These are phyloP conservation scores for Termitomyces sp. DNA, from an alignment of 768 basidiomycete species.

Conservation along the genomic window DNA sequence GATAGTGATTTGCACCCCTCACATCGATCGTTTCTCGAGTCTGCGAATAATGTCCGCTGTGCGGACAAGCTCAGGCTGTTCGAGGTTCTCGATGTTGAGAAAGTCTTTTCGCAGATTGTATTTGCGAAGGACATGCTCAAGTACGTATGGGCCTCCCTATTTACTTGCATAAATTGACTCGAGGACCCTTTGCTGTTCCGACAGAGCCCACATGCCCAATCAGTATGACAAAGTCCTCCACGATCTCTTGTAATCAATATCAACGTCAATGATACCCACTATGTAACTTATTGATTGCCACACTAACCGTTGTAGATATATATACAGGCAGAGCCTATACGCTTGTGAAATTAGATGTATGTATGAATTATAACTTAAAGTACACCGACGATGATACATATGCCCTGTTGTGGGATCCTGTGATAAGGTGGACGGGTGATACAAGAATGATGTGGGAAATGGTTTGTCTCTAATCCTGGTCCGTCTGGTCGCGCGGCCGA, in stretches of 20 bases:
- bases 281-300: conserved; percentile 3
- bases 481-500: conserved; percentile 79
- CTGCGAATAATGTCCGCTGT: conserved; percentile 20
- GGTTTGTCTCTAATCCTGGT: conserved; percentile 49
- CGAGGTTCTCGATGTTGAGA: conserved; percentile 74
- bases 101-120: conserved; percentile 77
- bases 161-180: no score
- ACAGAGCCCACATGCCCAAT: conserved; percentile 74
- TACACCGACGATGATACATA: conserved; percentile 12
- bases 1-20: conserved; percentile 67
- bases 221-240: conserved; percentile 77
- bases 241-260: conserved; percentile 51
- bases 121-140: conserved; percentile 84
- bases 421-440: neutral
- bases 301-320: neutral
- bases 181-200: no score
- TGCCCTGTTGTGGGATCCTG: neutral
- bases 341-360: conserved; percentile 2
- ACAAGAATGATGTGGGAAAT: neutral
- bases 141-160: conserved; percentile 34
- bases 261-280: conserved; percentile 1
- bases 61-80: conserved; percentile 68
- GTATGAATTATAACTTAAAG: conserved; percentile 7
- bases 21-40: conserved; percentile 37
- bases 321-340: neutral